Conservation (phyloP, 768 basidiomycete species). For the Phylloporus sp. region DNA sequence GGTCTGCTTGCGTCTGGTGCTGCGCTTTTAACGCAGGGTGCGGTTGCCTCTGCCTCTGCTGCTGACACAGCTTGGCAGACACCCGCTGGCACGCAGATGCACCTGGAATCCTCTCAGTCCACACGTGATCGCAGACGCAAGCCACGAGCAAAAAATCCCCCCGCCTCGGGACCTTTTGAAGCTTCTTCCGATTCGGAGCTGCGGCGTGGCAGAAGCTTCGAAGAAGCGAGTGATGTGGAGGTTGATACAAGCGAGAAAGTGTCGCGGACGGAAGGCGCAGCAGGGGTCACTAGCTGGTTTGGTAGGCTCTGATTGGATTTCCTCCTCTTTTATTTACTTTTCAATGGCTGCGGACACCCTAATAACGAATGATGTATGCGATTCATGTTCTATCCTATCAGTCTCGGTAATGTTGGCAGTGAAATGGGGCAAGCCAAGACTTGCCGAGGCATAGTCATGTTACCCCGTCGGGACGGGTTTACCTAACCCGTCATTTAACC, state of each 20-base stretch:
- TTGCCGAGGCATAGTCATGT: no score
- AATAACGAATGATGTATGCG: no score
- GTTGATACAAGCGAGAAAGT: constrained; percentile 21
- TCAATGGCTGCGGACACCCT: background rate
- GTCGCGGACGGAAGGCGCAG: constrained; percentile 19
- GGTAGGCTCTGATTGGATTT: no score
- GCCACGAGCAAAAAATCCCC: constrained; percentile 28
- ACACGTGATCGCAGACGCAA: constrained; percentile 45
- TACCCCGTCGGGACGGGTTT: background rate
- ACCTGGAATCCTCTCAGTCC: constrained; percentile 24
- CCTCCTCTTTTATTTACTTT: background rate
- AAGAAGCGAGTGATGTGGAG: constrained; percentile 70
- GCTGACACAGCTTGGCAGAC: constrained; percentile 27
- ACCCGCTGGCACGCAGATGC: constrained; percentile 29
- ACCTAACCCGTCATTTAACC: background rate
- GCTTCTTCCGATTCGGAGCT: constrained; percentile 42
- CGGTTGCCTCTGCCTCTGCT: constrained; percentile 37
- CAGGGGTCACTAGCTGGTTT: constrained; percentile 33
- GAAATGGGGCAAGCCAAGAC: no score
- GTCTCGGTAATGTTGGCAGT: no score
- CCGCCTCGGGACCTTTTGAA: constrained; percentile 30
- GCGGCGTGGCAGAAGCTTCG: constrained; percentile 48
- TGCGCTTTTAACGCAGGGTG: constrained; percentile 53
- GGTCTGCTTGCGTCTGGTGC: constrained; percentile 64
- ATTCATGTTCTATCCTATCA: no score